Evolutionary conservation across 106 monocot genomes (phyloP), one percentile per base, ranked within the genome.

Genomic region (Dioscorea dumetorum): DNA sequence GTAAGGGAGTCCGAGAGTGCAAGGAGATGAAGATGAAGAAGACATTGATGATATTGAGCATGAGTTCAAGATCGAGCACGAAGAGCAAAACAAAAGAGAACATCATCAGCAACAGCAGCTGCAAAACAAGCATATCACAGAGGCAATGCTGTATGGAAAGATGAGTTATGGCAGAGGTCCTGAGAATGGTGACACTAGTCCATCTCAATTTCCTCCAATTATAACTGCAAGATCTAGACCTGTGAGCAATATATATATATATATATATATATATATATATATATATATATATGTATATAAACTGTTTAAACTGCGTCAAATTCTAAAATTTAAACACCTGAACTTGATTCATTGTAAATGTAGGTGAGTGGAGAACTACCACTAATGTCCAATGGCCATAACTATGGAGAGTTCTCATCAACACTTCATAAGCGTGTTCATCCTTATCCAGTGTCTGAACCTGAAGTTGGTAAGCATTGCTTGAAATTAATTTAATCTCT

Each of bases 1-100:
- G 70, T 67, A 62, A 94, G 95, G 95, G 75, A 90, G 97, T 57
- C 92, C 89, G 8, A 89, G 97, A 71, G 97, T 97, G 32, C 84
- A 77, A 59, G 97, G 92, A 12, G 97, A 97, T 35, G 97, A 97
- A 1, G 97, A 97, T 14, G 97, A 97, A 63, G 97, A 97, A 66
- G 97, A 83, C 20, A 66, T 87, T 0, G 97, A 97, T 58, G 97
- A 97, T 70, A 59, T 97, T n/a, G 92, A 97, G 50, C 84, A 97
- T 58, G 97, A 97, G 58, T 97, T 97, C 82, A 83, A 84, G 66
- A 76, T 87, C 8, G 89, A 86, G 21, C 82, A 82, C 52, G 80
- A 83, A 33, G 57, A 79, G 66, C 77, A 80, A 28, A 73, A 78
- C 74, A 60, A 70, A 53, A 70, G 70, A 21, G 73, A 69, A 63